Evolutionary conservation across 495 filamentous ascomycete species (phyloP).

Genomic region (Podospora appendiculata): DNA sequence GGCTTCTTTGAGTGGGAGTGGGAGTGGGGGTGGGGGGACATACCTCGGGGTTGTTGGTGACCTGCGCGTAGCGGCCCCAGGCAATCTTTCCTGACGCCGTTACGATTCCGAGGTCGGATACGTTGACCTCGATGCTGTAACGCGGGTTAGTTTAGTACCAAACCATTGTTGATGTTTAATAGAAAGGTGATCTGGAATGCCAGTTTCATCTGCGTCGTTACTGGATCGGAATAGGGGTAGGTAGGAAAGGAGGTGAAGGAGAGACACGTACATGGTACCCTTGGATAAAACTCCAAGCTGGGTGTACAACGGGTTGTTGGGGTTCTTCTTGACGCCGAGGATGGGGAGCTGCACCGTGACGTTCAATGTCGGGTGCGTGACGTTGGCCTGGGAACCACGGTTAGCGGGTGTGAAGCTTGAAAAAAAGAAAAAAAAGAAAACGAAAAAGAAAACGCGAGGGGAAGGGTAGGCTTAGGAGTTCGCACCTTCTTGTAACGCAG

Average conservation of each 20-base stretch:
- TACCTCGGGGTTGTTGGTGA: conserved; percentile 57
- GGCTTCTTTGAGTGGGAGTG: not conserved
- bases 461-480: no score
- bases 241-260: not conserved
- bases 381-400: no score
- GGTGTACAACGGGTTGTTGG: conserved; percentile 85
- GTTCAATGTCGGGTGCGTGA: conserved; percentile 54
- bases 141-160: not conserved
- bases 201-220: no score
- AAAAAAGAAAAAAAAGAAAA: no score
- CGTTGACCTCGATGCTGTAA: conserved; percentile 81
- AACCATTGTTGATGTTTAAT: not conserved
- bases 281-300: conserved; percentile 90
- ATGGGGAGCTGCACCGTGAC: conserved; percentile 78
- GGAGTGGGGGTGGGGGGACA: not conserved
- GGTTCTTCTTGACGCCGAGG: conserved; percentile 95
- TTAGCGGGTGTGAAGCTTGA: no score
- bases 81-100: conserved; percentile 90
- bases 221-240: no score
- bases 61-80: conserved; percentile 74
- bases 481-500: conserved; percentile 90
- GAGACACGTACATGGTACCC: conserved; percentile 59
- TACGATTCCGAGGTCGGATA: conserved; percentile 85
- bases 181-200: no score
- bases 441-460: no score